Evolutionary conservation across 257 asterid genomes (phyloP).

Genomic region (Solanum chilense): DNA sequence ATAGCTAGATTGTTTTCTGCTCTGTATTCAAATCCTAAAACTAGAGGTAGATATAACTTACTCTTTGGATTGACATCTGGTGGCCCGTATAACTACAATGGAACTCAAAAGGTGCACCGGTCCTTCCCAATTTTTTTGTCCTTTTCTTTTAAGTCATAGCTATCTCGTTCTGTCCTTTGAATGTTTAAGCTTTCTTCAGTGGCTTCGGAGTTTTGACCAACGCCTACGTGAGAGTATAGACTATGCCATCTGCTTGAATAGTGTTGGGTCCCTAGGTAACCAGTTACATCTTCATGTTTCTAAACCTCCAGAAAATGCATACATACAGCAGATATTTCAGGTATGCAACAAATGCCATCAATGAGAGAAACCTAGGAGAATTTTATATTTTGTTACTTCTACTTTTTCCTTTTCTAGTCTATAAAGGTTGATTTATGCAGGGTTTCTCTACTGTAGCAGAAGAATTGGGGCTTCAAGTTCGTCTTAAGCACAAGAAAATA

Average conservation of each 20-base stretch:
- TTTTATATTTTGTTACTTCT: neutral
- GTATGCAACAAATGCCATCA: conserved; percentile 19
- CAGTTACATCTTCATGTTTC: conserved; percentile 81
- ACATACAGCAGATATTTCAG: conserved; percentile 80
- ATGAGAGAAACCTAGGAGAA: neutral
- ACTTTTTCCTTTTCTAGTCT: neutral
- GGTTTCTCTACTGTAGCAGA: conserved; percentile 66
- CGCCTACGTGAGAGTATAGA: conserved; percentile 84
- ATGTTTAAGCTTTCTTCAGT: conserved; percentile 41
- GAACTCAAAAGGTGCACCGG: conserved; percentile 65
- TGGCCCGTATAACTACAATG: conserved; percentile 90
- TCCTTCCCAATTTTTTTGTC: neutral
- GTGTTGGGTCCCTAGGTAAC: conserved; percentile 52
- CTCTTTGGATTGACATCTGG: conserved; percentile 92
- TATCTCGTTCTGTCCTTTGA: neutral
- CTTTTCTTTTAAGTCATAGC: neutral
- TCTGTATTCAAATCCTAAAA: conserved; percentile 76
- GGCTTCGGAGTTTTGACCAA: conserved; percentile 89
- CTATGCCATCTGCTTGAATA: conserved; percentile 88
- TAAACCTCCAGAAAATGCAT: conserved; percentile 84
- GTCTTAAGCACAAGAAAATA: conserved; percentile 92
- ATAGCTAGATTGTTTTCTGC: conserved; percentile 82
- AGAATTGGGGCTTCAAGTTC: conserved; percentile 73
- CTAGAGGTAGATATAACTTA: conserved; percentile 79
- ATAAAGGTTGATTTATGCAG: conserved; percentile 35